A percentile compares a stretch with the other conserved stretches of the same genome.
phyloP scores from a whole-genome alignment of 2,329 filamentous ascomycete genomes.

The Incumbomyces lentus region DNA sequence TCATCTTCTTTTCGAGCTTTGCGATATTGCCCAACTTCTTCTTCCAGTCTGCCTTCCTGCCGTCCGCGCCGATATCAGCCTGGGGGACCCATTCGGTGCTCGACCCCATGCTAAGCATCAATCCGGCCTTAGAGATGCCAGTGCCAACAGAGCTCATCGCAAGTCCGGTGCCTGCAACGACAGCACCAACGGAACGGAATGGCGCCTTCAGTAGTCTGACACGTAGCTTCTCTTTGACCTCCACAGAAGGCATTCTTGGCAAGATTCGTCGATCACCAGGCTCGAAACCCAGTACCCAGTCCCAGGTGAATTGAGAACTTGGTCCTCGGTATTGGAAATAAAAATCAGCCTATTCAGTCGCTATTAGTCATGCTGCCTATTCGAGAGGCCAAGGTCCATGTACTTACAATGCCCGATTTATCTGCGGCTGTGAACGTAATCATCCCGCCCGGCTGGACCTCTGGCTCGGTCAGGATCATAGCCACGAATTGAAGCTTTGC shows the following conservation, averaged over 20 bases:
- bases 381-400: background rate
- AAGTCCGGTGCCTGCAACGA: slow-evolving; percentile 11
- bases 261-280: slow-evolving; percentile 17
- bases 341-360: slow-evolving; percentile 16
- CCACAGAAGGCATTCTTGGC: slow-evolving; percentile 17
- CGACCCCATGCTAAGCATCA: slow-evolving; percentile 13
- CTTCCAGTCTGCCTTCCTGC: slow-evolving; percentile 13
- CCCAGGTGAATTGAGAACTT: slow-evolving; percentile 17
- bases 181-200: slow-evolving; percentile 12
- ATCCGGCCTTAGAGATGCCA: slow-evolving; percentile 14
- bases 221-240: slow-evolving; percentile 14
- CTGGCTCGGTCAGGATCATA: slow-evolving; percentile 15
- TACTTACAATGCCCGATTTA: slow-evolving; percentile 16
- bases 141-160: slow-evolving; percentile 11
- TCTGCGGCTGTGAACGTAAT: slow-evolving; percentile 18
- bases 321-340: slow-evolving; percentile 19
- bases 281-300: slow-evolving; percentile 16
- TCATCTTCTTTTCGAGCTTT: slow-evolving; percentile 7
- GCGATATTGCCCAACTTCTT: slow-evolving; percentile 1
- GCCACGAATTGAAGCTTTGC: slow-evolving; percentile 19
- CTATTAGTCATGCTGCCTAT: background rate
- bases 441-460: slow-evolving; percentile 9
- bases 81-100: slow-evolving; percentile 14
- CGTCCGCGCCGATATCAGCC: slow-evolving; percentile 11
- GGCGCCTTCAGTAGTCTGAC: slow-evolving; percentile 15